These are phyloP conservation scores for Gossypium raimondii DNA, from an alignment of 345 rosid species.

Conservation along the genomic window DNA sequence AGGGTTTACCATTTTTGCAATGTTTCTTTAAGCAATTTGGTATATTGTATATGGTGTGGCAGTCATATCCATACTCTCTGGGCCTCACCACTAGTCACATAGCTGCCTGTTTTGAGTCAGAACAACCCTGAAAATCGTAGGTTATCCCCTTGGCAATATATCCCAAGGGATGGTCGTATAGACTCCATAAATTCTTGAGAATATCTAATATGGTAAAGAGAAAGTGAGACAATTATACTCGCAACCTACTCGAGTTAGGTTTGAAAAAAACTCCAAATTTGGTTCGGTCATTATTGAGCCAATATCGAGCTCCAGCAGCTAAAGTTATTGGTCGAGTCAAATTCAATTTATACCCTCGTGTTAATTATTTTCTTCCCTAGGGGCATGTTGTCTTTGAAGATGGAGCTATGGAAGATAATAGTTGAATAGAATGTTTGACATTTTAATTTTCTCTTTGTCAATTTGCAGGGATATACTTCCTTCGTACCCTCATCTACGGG, in stretches of 20 bases:
- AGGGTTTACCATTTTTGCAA: neutral
- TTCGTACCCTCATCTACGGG: constrained; percentile 67
- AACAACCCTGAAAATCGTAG: constrained; percentile 1
- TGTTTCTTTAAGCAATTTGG: constrained; percentile 18
- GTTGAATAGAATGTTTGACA: neutral
- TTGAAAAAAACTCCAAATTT: neutral
- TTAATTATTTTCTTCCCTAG: neutral
- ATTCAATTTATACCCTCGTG: neutral
- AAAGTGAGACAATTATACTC: neutral
- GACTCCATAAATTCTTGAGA: neutral
- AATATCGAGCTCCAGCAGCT: neutral
- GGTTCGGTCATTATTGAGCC: neutral
- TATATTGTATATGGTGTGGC: neutral
- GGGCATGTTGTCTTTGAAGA: neutral
- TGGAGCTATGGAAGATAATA: neutral
- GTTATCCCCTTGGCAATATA: neutral
- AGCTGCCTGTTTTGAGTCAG: neutral
- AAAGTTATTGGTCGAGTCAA: neutral
- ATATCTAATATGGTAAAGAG: neutral
- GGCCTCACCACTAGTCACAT: neutral
- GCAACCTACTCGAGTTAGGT: neutral
- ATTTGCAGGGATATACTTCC: constrained; percentile 89
- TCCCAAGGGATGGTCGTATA: neutral
- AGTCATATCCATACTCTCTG: constrained; percentile 1
- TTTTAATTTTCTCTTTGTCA: constrained; percentile 17